A percentile compares a stretch with the other conserved stretches of the same genome.
These are phyloP conservation scores for Penicillium waksmanii DNA, from an alignment of 495 filamentous ascomycete genomes.

Conservation along the genomic window DNA sequence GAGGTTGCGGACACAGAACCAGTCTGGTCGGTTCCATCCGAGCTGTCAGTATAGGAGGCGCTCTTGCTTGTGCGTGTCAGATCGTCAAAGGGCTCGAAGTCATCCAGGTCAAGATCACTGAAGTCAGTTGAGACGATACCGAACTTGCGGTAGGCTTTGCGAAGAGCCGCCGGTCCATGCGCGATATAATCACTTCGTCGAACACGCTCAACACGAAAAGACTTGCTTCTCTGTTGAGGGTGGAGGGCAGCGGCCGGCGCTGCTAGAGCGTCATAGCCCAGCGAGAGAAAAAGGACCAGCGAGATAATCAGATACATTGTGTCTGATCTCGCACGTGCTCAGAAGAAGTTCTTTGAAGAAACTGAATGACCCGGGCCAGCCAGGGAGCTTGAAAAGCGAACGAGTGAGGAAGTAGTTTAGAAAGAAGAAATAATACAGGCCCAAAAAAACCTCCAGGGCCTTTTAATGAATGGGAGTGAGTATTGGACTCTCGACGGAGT, in stretches of 20 bases:
- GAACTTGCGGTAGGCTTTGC: conserved; percentile 68
- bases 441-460: conserved; percentile 12
- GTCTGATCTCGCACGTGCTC: conserved; percentile 4
- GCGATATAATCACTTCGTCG: conserved; percentile 55
- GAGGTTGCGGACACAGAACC: conserved; percentile 66
- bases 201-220: conserved; percentile 64
- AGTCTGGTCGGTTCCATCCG: conserved; percentile 35
- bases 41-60: conserved; percentile 17
- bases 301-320: conserved; percentile 39
- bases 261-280: conserved; percentile 45
- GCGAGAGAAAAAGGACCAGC: conserved; percentile 31
- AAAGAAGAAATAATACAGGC: neutral
- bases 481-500: neutral
- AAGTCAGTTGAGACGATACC: conserved; percentile 43
- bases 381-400: conserved; percentile 11
- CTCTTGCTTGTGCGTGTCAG: conserved; percentile 22
- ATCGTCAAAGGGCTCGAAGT: conserved; percentile 39
- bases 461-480: neutral
- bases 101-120: conserved; percentile 33
- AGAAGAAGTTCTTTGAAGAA: conserved; percentile 1
- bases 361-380: conserved; percentile 15
- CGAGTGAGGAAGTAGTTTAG: neutral
- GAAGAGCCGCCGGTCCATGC: conserved; percentile 59
- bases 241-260: conserved; percentile 29
- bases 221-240: conserved; percentile 37